Evolutionary conservation across 2,329 filamentous ascomycete genomes (phyloP).

Genomic region (Stachybotrys echinatus): DNA sequence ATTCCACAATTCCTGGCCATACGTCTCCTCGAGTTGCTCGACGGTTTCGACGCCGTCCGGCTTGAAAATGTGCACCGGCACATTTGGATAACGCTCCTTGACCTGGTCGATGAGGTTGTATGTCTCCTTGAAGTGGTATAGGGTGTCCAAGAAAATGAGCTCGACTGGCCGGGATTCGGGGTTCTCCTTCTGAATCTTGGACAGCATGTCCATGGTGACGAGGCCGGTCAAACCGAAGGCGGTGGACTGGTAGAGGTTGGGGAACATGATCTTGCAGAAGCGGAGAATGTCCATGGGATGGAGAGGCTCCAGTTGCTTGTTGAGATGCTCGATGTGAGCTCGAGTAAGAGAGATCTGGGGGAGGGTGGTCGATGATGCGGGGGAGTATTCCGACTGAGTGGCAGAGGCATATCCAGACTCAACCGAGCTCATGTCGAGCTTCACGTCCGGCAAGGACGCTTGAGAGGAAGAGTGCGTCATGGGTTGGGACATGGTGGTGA

Average conservation of each 20-base stretch:
- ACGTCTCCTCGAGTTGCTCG: slow-evolving; percentile 73
- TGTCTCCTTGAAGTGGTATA: slow-evolving; percentile 79
- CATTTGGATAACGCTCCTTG: slow-evolving; percentile 67
- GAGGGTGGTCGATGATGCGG: slow-evolving; percentile 35
- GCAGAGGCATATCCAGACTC: slow-evolving; percentile 84
- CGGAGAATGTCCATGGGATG: slow-evolving; percentile 85
- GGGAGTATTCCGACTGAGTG: slow-evolving; percentile 31
- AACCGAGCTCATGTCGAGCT: slow-evolving; percentile 38
- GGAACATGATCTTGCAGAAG: slow-evolving; percentile 88
- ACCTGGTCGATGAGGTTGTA: slow-evolving; percentile 69
- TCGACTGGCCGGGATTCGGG: slow-evolving; percentile 56
- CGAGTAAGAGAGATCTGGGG: slow-evolving; percentile 82
- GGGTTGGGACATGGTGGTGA: slow-evolving; percentile 29
- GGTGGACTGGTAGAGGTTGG: slow-evolving; percentile 81
- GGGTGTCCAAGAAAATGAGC: slow-evolving; percentile 76
- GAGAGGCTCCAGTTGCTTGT: slow-evolving; percentile 81
- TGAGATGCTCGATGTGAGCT: slow-evolving; percentile 84
- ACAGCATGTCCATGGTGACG: slow-evolving; percentile 79
- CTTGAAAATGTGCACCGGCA: slow-evolving; percentile 85
- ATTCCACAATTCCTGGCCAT: slow-evolving; percentile 83
- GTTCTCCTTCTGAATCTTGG: slow-evolving; percentile 62
- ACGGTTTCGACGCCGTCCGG: slow-evolving; percentile 69
- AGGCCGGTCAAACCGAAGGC: slow-evolving; percentile 79
- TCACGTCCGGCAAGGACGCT: slow-evolving; percentile 32
- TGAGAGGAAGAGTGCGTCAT: slow-evolving; percentile 34